Evolutionary conservation across 257 asterid genomes (phyloP).

Genomic region (Solanum rostratum): DNA sequence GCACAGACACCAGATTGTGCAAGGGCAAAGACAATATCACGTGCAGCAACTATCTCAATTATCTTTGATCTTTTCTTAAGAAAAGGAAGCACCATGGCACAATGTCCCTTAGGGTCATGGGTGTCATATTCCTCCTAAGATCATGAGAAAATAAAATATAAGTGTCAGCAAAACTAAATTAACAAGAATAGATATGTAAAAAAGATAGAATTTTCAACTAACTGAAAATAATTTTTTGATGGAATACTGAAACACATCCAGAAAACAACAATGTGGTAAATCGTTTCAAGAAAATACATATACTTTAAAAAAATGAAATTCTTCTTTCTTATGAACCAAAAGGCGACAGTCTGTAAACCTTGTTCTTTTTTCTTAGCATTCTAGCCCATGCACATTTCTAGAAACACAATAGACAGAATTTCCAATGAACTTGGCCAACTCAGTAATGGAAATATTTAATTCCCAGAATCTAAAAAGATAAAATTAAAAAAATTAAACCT

Average conservation of each 20-base stretch:
- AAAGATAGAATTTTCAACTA: neutral
- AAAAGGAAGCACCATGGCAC: constrained; percentile 59
- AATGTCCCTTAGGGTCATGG: constrained; percentile 87
- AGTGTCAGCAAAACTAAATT: neutral
- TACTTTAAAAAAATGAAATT: neutral
- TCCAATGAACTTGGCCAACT: neutral
- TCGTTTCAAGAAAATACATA: neutral
- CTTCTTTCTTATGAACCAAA: neutral
- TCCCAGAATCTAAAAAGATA: neutral
- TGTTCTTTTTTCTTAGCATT: neutral
- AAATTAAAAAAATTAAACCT: neutral
- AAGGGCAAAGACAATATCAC: constrained; percentile 96
- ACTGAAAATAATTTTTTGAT: neutral
- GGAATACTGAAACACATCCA: neutral
- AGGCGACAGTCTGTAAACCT: neutral
- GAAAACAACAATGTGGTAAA: neutral
- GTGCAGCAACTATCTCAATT: constrained; percentile 94
- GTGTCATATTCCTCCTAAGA: constrained; percentile 96
- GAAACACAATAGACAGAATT: neutral
- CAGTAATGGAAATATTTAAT: neutral
- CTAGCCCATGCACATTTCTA: neutral
- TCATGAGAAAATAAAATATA: neutral
- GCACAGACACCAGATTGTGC: constrained; percentile 99
- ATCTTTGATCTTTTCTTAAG: constrained; percentile 85
- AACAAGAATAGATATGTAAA: neutral